Percentiles rank a stretch among this genome's conserved stretches.
Evolutionary conservation across 345 rosid genomes (phyloP).

Genomic region (Hibiscus trionum): DNA sequence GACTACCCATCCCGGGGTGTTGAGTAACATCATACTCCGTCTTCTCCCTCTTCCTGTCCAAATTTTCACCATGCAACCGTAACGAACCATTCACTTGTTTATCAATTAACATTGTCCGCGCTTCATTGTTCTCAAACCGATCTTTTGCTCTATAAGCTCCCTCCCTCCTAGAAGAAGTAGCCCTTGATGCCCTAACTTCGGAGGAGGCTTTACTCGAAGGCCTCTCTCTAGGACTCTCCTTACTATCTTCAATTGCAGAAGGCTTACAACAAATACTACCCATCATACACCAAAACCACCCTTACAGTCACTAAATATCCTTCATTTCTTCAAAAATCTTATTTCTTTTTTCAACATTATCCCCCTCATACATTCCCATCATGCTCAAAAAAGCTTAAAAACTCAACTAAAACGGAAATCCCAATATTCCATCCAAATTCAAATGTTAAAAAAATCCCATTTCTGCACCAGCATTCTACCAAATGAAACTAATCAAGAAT

Average conservation of each 20-base stretch:
- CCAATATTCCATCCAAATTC: constrained; percentile 11
- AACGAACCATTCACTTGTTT: constrained; percentile 63
- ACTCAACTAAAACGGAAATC: constrained; percentile 8
- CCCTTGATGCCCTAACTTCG: constrained; percentile 54
- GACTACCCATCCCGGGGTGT: constrained; percentile 51
- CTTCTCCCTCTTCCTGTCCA: constrained; percentile 66
- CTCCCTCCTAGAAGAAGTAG: constrained; percentile 67
- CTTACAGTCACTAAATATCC: constrained; percentile 30
- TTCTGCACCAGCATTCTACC: constrained; percentile 9
- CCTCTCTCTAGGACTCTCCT: constrained; percentile 72
- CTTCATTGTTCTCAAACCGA: constrained; percentile 44
- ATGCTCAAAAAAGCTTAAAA: constrained; percentile 10
- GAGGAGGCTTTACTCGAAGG: constrained; percentile 52
- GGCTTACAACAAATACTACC: constrained; percentile 85
- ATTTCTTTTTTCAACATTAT: constrained; percentile 9
- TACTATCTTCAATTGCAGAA: constrained; percentile 76
- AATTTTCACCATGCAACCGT: constrained; percentile 46
- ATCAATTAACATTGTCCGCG: constrained; percentile 46
- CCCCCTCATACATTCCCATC: constrained; percentile 25
- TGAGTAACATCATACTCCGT: constrained; percentile 39
- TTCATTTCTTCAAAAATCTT: constrained; percentile 19
- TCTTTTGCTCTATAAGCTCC: constrained; percentile 50
- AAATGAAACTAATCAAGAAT: constrained; percentile 1
- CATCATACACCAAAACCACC: constrained; percentile 49
- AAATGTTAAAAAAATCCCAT: constrained; percentile 9